A percentile compares a stretch with the other conserved stretches of the same genome.
phyloP scores from a whole-genome alignment of 495 filamentous ascomycete genomes.

The Annulohypoxylon maeteangense region DNA sequence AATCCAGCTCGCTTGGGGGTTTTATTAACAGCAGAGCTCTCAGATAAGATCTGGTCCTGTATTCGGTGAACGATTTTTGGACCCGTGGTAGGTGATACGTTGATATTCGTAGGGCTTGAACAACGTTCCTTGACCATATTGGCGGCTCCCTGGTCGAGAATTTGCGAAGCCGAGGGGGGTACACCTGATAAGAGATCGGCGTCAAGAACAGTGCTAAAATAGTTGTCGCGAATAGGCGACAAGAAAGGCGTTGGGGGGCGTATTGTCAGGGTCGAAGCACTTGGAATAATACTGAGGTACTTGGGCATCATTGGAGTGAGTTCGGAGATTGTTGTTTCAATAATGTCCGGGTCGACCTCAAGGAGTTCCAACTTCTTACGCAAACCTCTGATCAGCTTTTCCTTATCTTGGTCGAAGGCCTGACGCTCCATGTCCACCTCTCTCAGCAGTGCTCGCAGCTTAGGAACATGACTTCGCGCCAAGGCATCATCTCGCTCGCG shows the following conservation, averaged over 20 bases:
- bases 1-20: conserved; percentile 24
- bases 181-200: conserved; percentile 18
- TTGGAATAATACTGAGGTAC: conserved; percentile 41
- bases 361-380: conserved; percentile 41
- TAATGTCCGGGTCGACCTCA: conserved; percentile 33
- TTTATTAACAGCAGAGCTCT: conserved; percentile 14
- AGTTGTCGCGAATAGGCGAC: conserved; percentile 39
- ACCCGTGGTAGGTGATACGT: conserved; percentile 29
- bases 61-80: conserved; percentile 24
- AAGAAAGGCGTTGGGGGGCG: conserved; percentile 27
- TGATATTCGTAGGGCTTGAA: conserved; percentile 35
- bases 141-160: conserved; percentile 11
- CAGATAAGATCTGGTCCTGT: conserved; percentile 28
- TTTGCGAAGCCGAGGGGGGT: conserved; percentile 4
- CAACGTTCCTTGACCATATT: conserved; percentile 8
- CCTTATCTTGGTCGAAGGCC: conserved; percentile 43
- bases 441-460: conserved; percentile 38
- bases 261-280: conserved; percentile 40
- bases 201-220: conserved; percentile 40
- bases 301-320: conserved; percentile 36
- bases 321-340: conserved; percentile 39
- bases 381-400: conserved; percentile 31
- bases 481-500: conserved; percentile 44
- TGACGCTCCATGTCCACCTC: conserved; percentile 43
- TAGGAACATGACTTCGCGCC: conserved; percentile 42